Base-by-base conservation (phyloP, 192 early-diverging fungal genomes). In the Cetraspora pellucida region DNA sequence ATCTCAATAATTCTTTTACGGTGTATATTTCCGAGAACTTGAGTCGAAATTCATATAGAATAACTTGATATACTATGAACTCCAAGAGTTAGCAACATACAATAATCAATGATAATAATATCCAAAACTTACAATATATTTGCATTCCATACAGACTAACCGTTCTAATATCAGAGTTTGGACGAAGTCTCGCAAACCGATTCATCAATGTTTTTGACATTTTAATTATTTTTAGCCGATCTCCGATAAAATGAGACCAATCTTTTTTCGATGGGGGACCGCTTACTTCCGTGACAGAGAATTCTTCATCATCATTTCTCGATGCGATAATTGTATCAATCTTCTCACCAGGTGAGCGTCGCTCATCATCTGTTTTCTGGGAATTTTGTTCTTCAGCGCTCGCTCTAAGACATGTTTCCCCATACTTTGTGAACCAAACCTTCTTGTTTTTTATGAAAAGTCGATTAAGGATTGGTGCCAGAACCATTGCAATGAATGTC, bases 51-150 rank as follows among this genome's bases (percentile, higher is more conserved):
- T 71, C 49, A 19, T 71, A 71, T 28, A 54, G 49, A 19, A 30
- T 52, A 49, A 71, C 17, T 30, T 71, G 0, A 54, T 71, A 10
- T 71, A 71, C 49, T 71, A n/a, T 71, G 21, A 4, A 71, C 27
- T 49, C 19, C 52, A 71, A 71, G 17, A 52, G 47, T 71, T 71
- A 71, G 69, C 17, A 71, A 50, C 27, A 25, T 11, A 54, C 25
- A n/a, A 71, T 71, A 71, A 71, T 55, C 0, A 27, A 59, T 23
- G 25, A 28, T 28, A 52, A 54, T 17, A 16, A 23, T 71, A 25
- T 10, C 50, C 52, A 71, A 54, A 71, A 71, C 69, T 71, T 71
- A 71, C 69, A 71, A 71, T 52, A 71, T 30, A n/a, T 10, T 30
- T 71, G 69, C 50, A 71, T 16, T 54, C 69, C 69, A 30, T 52